Base-by-base conservation (phyloP, 2,329 filamentous ascomycete species). In the Arachnomyces sp. region DNA sequence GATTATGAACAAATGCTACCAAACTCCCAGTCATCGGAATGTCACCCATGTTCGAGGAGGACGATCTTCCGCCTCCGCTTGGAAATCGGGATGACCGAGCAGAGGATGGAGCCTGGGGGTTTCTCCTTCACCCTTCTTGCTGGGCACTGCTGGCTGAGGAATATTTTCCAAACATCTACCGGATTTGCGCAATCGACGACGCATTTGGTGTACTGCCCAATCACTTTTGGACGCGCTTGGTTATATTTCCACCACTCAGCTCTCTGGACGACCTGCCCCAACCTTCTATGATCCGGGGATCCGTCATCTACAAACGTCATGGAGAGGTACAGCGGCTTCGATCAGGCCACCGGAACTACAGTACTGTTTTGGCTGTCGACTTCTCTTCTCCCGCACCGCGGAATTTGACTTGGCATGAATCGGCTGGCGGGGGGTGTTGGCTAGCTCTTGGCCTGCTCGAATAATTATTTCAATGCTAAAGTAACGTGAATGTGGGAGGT, bases 111-210 rank as follows among this genome's bases (percentile, higher is more conserved):
- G 20, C 15, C 17, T 28, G 12, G 11, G 34, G 34, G 7, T 36
- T 18, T 28, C 25, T 36, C 7, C 28, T 36, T 28, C 34, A 36
- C 20, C 8, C 15, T 28, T 16, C 34, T 29, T 36, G 34, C 34
- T 36, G 34, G 34, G 28, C 25, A 8, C 28, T 36, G 14, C 20
- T 36, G 17, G 28, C 34, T 9, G 28, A 36, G 28, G 34, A 15
- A 36, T 25, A 14, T 18, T 9, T 7, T 28, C 34, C 34, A 28
- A 8, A 11, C 4, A 25, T 11, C 12, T n/a, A 11, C 15, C 28
- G 4, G 28, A 29, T n/a, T 36, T 36, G 3, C 34, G 18, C 4
- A 36, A 36, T 13, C 34, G 34, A n/a, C 14, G 28, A 36, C 20
- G 34, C 15, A 36, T 36, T 4, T 36, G 34, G 34, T 15, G n/a